Base-by-base conservation (phyloP, 768 basidiomycete genomes). In the Kwoniella dejecticola region DNA sequence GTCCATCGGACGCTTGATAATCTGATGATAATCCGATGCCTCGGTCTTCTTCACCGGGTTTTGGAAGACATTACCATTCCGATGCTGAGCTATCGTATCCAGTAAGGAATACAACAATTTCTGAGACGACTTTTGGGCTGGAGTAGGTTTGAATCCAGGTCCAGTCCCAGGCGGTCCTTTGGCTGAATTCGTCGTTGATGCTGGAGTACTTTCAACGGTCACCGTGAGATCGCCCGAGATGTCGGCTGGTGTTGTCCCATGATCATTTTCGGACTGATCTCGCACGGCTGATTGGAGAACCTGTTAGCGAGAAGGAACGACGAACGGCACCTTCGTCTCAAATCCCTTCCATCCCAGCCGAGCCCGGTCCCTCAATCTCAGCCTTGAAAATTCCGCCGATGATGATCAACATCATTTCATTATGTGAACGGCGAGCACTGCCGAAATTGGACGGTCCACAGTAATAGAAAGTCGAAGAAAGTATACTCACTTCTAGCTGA, bases 1-100 rank as follows among this genome's bases (percentile, higher is more conserved):
- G 77, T 97, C 93, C 86, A 94, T 94, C 2, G 95, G 91, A n/a
- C 88, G 85, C 71, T 89, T 91, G 60, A 97, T 90, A 60, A 95
- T 89, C 50, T 92, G 89, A 60, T 87, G 86, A 75, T 97, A 97
- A 73, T 91, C 91, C 0, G 92, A 87, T 6, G 94, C 94, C 66
- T 95, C 92, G 21, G 86, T 85, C 60, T 84, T 84, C 74, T 88
- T 90, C 78, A 97, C 91, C 23, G 93, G 92, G 67, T 89, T 88
- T 70, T 89, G 88, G 73, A 95, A 95, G 55, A 95, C 89, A 63
- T 87, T 90, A 52, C 90, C 93, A 68, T 89, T 89, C 36, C 89
- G 86, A 74, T 93, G 90, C 70, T 87, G 86, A 1, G 88, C 87
- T 62, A 95, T 91, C 63, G 88, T 86, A 13, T 87, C 85, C 72